Percentiles rank a stretch among this genome's conserved stretches.
phyloP scores from a whole-genome alignment of 805 yeast genomes.

The Zygotorulaspora sp. region DNA sequence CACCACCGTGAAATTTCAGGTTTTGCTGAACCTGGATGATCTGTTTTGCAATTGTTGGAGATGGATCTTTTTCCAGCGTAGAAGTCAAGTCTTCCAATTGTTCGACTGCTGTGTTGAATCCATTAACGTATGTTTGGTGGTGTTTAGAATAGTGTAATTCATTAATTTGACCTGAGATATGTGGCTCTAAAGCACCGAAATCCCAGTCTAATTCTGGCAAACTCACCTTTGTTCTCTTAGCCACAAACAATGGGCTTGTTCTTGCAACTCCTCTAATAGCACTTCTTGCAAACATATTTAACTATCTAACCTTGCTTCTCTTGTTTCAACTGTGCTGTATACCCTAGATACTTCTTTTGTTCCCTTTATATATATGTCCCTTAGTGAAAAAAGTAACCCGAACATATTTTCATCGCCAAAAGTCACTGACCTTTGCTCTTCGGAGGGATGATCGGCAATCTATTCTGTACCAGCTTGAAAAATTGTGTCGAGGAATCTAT shows the following conservation, averaged over 20 bases:
- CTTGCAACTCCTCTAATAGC: slow-evolving; percentile 9
- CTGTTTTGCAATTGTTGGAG: slow-evolving; percentile 29
- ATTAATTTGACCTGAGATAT: slow-evolving; percentile 79
- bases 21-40: slow-evolving; percentile 59
- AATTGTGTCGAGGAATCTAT: too few species aligned
- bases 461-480: too few species aligned
- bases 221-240: slow-evolving; percentile 58
- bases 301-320: too few species aligned
- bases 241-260: slow-evolving; percentile 5
- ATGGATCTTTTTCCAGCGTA: slow-evolving; percentile 53
- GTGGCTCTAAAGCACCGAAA: slow-evolving; percentile 81
- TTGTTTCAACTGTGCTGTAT: too few species aligned
- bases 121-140: slow-evolving; percentile 87
- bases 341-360: neutral
- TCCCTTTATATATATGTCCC: slow-evolving; percentile 8
- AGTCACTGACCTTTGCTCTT: too few species aligned
- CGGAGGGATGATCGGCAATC: too few species aligned
- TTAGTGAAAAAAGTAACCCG: slow-evolving; percentile 5
- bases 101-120: slow-evolving; percentile 74
- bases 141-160: slow-evolving; percentile 85
- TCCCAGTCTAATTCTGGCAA: slow-evolving; percentile 82
- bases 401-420: slow-evolving; percentile 5
- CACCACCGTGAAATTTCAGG: slow-evolving; percentile 91
- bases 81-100: slow-evolving; percentile 62
- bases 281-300: slow-evolving; percentile 16